Evolutionary conservation across 2,329 filamentous ascomycete genomes (phyloP), one percentile per base, ranked within the genome.

Genomic region (Fusarium sp.): DNA sequence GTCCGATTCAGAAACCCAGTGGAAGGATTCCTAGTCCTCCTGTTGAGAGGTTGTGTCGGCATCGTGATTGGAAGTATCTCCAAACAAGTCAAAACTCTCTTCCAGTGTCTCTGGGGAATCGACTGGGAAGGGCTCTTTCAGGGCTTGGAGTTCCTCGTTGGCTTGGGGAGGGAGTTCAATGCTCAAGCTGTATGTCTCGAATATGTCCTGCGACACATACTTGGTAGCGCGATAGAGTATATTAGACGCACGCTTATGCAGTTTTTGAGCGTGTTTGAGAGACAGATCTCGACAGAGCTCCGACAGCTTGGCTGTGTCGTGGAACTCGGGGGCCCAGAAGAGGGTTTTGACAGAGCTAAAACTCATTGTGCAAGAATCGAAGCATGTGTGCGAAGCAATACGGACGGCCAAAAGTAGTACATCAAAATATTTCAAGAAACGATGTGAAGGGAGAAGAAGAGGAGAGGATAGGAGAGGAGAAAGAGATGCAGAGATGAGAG

Each of bases 281-380:
- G 45, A 17, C 0, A 49, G 9, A 0, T 26, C 3, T 10, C 64
- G 53, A 8, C 21, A 47, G 17, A 13, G 6, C 0, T 6, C 31
- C 2, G 53, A 11, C 26, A 68, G 6, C 49, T 68, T 68, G 26
- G 53, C 47, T 8, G 65, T 68, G 9, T 68, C 36, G 4, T 43
- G 31, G 9, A 59, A 17, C 8, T 22, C 17, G 7, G 22, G 34
- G 4, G 17, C 38, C 58, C 64, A 68, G 19, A 40, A 15, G 49
- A 31, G 28, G 28, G 28, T 31, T 11, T 31, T 31, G 28, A 31
- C 10, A 31, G 28, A 31, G 28, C 13, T 31, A 31, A 31, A 31
- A 31, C 28, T 31, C 44, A 42, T 45, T 6, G 8, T n/a, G 6
- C 28, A 11, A 31, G 28, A 31, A 13, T 31, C 10, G 28, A 31